Evolutionary conservation across 768 basidiomycete genomes (phyloP), one percentile per base, ranked within the genome.

Genomic region (Suillus clintonianus): DNA sequence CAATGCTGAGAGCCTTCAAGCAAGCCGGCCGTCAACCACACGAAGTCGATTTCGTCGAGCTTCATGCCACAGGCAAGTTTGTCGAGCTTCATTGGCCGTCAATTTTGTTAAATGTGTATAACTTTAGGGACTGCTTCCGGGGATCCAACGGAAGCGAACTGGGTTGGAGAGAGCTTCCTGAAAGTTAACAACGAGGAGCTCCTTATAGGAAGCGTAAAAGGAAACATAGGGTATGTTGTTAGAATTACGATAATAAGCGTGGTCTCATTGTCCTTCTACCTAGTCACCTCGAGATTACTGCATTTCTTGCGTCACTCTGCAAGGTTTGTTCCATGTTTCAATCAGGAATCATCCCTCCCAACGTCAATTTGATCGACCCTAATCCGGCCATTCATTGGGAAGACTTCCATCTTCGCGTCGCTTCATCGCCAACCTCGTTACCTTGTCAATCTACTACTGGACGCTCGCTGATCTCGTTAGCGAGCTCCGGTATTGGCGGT

Each of bases 111-210:
- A 27, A 48, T 6, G 36, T 30, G 51, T 39, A 32, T 42, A 17
- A n/a, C 8, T 34, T 27, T 48, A 72, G 75, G 76, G 5, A 84
- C 84, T 3, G 76, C 79, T 41, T 75, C 71, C 37, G 84, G 83
- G 0, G 84, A 85, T 64, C 83, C 84, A 1, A 80, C 77, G 1
- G 84, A 85, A 67, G 80, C 80, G 14, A 85, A 84, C 62, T 81
- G 80, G 72, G 80, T 82, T 24, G 83, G 83, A 0, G 70, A 71
- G 41, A 51, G 70, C n/a, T 81, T 80, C 64, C 67, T 67, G 58
- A 36, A 47, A 8, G 24, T 24, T 4, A 66, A 68, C 19, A 73
- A 74, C 10, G n/a, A 36, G 19, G 76, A 77, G 3, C 65, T 81
- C 4, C 37, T 79, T 9, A 70, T 82, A 15, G 82, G 82, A 4